phyloP scores from a whole-genome alignment of 179 eudicot species.

The Monotropa hypopitys region DNA sequence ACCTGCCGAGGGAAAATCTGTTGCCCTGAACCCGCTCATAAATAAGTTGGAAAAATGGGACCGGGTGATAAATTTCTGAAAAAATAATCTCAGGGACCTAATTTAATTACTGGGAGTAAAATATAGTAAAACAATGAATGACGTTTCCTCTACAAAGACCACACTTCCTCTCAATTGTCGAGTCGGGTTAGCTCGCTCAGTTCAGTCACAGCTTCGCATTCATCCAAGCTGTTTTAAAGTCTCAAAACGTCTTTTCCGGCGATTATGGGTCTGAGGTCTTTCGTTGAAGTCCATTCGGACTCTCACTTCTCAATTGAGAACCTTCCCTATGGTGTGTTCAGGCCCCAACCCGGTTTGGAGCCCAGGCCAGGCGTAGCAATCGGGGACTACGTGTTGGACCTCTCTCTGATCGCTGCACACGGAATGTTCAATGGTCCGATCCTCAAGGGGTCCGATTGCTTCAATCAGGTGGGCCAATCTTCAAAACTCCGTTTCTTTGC shows the following conservation, averaged over 20 bases:
- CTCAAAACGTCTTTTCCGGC: not conserved
- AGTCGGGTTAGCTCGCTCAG: no score
- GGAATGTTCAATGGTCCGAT: slow-evolving; percentile 61
- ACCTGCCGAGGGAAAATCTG: no score
- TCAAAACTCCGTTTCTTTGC: not conserved
- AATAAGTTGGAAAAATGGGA: no score
- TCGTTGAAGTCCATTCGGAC: slow-evolving; percentile 54
- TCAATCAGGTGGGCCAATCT: slow-evolving; percentile 47
- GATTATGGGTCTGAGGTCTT: slow-evolving; percentile 46
- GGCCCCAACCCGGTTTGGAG: slow-evolving; percentile 28
- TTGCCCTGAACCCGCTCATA: no score
- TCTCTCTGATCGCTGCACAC: slow-evolving; percentile 46
- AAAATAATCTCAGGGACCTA: no score
- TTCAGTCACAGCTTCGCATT: not conserved
- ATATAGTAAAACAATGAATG: not conserved
- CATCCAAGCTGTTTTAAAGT: not conserved
- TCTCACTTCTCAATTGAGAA: slow-evolving; percentile 88
- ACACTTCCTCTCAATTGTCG: not conserved
- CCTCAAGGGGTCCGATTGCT: slow-evolving; percentile 69
- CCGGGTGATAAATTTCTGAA: no score
- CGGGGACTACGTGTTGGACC: slow-evolving; percentile 79
- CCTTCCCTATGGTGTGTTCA: slow-evolving; percentile 87
- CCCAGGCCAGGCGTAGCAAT: slow-evolving; percentile 88
- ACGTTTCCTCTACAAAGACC: not conserved
- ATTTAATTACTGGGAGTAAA: no score